phyloP scores from a whole-genome alignment of 208 protist genomes.

The Wallacemonas collosoma region DNA sequence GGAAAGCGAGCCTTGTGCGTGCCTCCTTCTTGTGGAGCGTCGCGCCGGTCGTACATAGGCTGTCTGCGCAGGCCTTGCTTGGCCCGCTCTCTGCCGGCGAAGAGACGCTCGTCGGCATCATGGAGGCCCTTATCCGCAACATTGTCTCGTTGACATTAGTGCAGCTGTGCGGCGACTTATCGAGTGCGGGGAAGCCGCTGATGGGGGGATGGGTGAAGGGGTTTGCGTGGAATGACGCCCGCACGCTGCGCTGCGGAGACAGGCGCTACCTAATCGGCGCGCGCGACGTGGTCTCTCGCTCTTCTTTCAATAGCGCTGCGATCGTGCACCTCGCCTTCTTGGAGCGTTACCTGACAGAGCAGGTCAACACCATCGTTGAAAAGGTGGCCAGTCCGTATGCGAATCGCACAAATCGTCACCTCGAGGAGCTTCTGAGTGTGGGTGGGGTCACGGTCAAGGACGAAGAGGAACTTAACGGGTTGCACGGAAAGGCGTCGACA shows the following conservation, averaged over 20 bases:
- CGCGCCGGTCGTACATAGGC: not conserved
- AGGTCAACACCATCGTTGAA: conserved; percentile 1
- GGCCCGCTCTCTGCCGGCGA: not conserved
- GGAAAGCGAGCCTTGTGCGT: conserved; percentile 21
- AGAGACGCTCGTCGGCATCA: not conserved
- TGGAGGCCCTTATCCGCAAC: not conserved
- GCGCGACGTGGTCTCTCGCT: not conserved
- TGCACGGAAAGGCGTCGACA: not conserved
- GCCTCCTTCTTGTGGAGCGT: conserved; percentile 20
- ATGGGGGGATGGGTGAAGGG: conserved; percentile 6
- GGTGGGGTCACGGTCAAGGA: not conserved
- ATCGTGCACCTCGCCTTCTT: not conserved
- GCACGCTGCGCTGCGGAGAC: not conserved
- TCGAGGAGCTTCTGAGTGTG: conserved; percentile 7
- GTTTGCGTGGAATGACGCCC: not conserved
- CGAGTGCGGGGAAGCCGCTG: conserved; percentile 3
- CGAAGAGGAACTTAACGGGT: not conserved
- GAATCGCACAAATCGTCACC: not conserved
- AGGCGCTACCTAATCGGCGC: not conserved
- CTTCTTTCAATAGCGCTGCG: not conserved
- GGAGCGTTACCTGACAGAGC: not conserved
- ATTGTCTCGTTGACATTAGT: not conserved
- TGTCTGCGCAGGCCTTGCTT: not conserved
- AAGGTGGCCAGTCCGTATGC: conserved; percentile 4
- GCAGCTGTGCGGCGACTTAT: conserved; percentile 5